Conservation (phyloP, 2,329 filamentous ascomycete species). For the Chaetoscypha palmicola region DNA sequence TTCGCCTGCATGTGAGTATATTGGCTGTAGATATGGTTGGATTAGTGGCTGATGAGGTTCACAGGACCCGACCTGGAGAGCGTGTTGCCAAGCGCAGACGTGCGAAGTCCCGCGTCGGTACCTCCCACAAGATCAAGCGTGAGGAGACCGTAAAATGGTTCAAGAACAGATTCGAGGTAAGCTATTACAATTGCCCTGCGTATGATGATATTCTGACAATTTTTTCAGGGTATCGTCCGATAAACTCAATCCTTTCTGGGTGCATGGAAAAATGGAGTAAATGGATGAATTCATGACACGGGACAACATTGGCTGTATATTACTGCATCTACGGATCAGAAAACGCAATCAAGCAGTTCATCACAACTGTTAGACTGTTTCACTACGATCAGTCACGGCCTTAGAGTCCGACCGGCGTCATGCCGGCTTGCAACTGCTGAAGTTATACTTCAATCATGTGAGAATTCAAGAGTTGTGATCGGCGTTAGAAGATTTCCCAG, state of each 20-base stretch:
- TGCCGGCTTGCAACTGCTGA: constrained; percentile 47
- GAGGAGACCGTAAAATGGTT: constrained; percentile 98
- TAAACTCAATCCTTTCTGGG: constrained; percentile 47
- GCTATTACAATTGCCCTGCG: not conserved
- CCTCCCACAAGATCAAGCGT: constrained; percentile 88
- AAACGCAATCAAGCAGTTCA: constrained; percentile 38
- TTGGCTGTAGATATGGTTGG: not conserved
- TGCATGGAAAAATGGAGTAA: constrained; percentile 23
- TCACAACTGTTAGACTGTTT: constrained; percentile 41
- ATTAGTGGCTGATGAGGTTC: constrained; percentile 2
- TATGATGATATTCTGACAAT: constrained; percentile 2
- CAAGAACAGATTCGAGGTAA: constrained; percentile 46
- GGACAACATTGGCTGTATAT: constrained; percentile 27
- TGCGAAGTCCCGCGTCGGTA: constrained; percentile 77
- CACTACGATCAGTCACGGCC: constrained; percentile 56
- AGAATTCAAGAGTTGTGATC: no score
- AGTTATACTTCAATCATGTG: constrained; percentile 4
- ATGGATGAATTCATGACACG: constrained; percentile 17
- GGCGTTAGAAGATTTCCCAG: no score
- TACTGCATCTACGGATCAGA: constrained; percentile 29
- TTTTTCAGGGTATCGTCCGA: constrained; percentile 83
- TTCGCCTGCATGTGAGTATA: constrained; percentile 93
- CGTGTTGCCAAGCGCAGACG: constrained; percentile 94
- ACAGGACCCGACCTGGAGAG: constrained; percentile 89
- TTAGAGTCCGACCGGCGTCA: constrained; percentile 64